Conservation (phyloP, 2,329 filamentous ascomycete genomes). For the Hymenoscyphus occultus region DNA sequence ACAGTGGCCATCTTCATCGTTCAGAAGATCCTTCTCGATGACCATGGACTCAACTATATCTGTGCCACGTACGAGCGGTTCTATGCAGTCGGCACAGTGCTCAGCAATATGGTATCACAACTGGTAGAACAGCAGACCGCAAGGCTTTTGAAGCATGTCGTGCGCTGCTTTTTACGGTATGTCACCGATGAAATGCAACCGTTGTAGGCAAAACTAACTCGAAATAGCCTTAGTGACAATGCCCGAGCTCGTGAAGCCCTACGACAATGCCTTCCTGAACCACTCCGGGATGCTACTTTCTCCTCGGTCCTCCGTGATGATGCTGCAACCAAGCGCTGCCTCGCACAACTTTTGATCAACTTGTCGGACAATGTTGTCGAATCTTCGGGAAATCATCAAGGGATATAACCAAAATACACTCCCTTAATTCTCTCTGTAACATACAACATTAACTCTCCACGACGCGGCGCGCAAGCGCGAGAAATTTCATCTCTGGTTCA, state of each 20-base stretch:
- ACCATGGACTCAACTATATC: constrained; percentile 95
- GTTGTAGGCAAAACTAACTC: constrained; percentile 19
- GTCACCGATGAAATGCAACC: constrained; percentile 28
- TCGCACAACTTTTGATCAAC: constrained; percentile 96
- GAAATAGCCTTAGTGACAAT: constrained; percentile 81
- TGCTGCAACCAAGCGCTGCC: constrained; percentile 93
- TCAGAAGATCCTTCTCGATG: constrained; percentile 96
- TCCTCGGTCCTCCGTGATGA: constrained; percentile 95
- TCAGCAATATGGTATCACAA: constrained; percentile 98
- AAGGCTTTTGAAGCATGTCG: constrained; percentile 92
- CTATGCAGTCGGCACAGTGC: constrained; percentile 93
- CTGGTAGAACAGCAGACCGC: constrained; percentile 97
- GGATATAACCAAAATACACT: constrained; percentile 28
- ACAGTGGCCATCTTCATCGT: constrained; percentile 99
- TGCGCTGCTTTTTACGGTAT: constrained; percentile 91
- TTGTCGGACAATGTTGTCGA: constrained; percentile 79
- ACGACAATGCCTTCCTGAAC: constrained; percentile 92
- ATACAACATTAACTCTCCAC: constrained; percentile 28
- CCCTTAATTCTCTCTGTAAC: constrained; percentile 30
- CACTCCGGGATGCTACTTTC: constrained; percentile 97
- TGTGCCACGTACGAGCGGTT: constrained; percentile 98
- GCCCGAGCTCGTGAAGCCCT: constrained; percentile 92
- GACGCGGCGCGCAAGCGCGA: constrained; percentile 20
- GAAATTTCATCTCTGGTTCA: constrained; percentile 34
- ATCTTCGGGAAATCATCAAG: constrained; percentile 34